Base-by-base conservation (phyloP, 495 filamentous ascomycete genomes). In the Penicillium goetzii region DNA sequence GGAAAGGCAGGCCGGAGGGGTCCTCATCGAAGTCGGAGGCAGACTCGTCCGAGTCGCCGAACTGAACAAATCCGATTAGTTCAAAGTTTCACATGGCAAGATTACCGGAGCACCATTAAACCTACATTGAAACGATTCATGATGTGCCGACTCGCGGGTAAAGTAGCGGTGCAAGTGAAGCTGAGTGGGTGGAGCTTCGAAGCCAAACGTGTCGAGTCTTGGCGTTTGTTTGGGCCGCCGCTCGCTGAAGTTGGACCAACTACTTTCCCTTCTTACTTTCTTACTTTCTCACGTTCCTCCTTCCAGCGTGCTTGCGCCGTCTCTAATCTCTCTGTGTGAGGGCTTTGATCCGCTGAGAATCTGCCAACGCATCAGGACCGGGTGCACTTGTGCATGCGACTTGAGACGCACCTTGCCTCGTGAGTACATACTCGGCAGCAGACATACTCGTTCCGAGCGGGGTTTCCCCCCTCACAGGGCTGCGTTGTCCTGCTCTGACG, bases 1-100 rank as follows among this genome's bases (percentile, higher is more conserved):
- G 93, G 79, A 93, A 97, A 34, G 93, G 93, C 23, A 97, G 87
- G 45, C 85, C 84, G 53, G 84, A 83, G 60, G 86, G 81, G 64
- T 89, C 84, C 69, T 88, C 86, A 54, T 84, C 85, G 54, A 83
- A 77, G 66, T 84, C 84, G 51, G 82, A 84, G 50, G 73, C 73
- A 50, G 81, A 83, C 58, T 78, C 80, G 65, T 84, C 79, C 53
- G 80, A 80, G 64, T 81, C 82, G 63, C 73, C 78, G 66, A 84
- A 83, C 83, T 85, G 63, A 52, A 26, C 26, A 25, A 60, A 25
- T n/a, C 3, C 9, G 14, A 30, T 56, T 45, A 54, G 49, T 19
- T 41, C 34, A 25, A 12, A 17, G 12, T 34, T 36, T 30, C 38
- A 23, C 43, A 32, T 30, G 43, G 26, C 21, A 26, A 47, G 6